Evolutionary conservation across 371 early-diverging fungal genomes (phyloP).

Genomic region (Mucor irregularis): DNA sequence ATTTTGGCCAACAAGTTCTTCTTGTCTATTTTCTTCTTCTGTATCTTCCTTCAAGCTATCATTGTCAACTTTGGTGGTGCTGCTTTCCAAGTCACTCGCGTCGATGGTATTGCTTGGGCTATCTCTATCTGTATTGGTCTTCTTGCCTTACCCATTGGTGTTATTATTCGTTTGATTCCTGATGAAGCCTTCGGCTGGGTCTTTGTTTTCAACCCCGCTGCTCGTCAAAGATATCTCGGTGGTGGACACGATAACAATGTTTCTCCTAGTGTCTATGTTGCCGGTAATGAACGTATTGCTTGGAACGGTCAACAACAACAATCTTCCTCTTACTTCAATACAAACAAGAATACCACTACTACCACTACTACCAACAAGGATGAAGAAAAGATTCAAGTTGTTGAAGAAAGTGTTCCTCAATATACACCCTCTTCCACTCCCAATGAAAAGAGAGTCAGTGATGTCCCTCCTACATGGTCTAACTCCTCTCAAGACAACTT

Average conservation of each 20-base stretch:
- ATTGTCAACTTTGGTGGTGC: slow-evolving; percentile 61
- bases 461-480: neutral
- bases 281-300: slow-evolving; percentile 32
- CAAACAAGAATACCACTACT: neutral
- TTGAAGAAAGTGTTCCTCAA: slow-evolving; percentile 11
- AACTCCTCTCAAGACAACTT: slow-evolving; percentile 7
- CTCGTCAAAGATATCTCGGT: slow-evolving; percentile 30
- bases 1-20: slow-evolving; percentile 57
- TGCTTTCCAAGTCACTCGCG: slow-evolving; percentile 50
- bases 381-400: neutral
- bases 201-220: slow-evolving; percentile 26
- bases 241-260: neutral
- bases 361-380: neutral
- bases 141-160: slow-evolving; percentile 67
- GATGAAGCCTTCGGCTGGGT: slow-evolving; percentile 40
- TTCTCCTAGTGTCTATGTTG: slow-evolving; percentile 29
- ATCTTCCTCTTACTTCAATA: too few relatives aligned
- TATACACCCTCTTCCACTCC: neutral
- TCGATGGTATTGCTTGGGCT: slow-evolving; percentile 62
- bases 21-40: slow-evolving; percentile 52
- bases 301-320: slow-evolving; percentile 13
- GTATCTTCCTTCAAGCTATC: slow-evolving; percentile 50
- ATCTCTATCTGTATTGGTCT: slow-evolving; percentile 64
- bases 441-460: neutral
- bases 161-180: slow-evolving; percentile 66